Base-by-base conservation (phyloP, 1,139 yeast genomes). In the Williopsis jadinii region DNA sequence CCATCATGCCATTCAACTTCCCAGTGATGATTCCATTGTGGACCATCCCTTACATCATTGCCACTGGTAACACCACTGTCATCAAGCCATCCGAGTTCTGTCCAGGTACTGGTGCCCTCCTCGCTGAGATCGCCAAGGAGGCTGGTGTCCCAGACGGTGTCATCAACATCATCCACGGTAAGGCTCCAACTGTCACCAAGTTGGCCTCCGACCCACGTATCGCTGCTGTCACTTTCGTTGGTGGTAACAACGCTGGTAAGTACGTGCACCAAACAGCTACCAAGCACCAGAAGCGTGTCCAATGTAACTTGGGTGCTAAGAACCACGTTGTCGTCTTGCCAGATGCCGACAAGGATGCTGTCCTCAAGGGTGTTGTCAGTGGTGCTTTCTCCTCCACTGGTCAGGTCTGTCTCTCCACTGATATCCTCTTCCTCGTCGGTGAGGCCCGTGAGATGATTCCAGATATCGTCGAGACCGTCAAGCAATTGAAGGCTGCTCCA, bases 11-110 rank as follows among this genome's bases (percentile, higher is more conserved):
- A 54, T 63, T 63, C 55, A 81, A 81, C 65, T 81, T 83, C 73
- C 92, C 92, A 28, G 92, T 88, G 35, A 83, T 84, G 92, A 85
- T 84, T 45, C 94, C 94, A 31, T 68, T 84, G 53, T 84, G 94
- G 94, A 77, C 88, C 29, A 71, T 84, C 46, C 94, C 94, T 13
- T 73, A 83, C 58, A 70, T 79, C 35, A 71, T 84, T 49, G 90
- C 80, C 45, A 82, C 90, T 26, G 94, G 94, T 53, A 84, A 84
- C 68, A 79, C 90, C 34, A 73, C 83, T 30, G 77, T 84, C 38
- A 65, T 84, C 56, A 84, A 84, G 66, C 94, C 94, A 11, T 77
- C 86, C 24, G 94, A 84, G 67, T 67, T 87, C 49, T 79, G 75
- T 46, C 94, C 94, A 11, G 92, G 90, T 41, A 86, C 90, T 8